Conservation (phyloP, 345 rosid species). For the Eucalyptus pauciflora region DNA sequence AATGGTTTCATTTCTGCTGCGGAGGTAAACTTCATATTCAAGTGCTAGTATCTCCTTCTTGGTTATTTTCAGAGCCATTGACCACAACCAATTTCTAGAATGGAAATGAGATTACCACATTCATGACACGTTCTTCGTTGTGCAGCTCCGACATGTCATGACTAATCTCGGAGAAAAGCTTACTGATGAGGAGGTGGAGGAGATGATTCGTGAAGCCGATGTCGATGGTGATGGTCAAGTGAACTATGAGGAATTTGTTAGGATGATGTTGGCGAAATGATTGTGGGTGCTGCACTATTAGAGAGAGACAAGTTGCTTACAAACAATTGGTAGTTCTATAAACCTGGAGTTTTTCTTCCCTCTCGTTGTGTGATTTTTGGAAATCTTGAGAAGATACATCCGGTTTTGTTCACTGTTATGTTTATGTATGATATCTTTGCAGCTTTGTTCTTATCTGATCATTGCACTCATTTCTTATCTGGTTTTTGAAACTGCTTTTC, state of each 20-base stretch:
- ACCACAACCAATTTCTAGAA: neutral
- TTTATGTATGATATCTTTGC: neutral
- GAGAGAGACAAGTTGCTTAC: neutral
- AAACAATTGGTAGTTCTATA: neutral
- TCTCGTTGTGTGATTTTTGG: neutral
- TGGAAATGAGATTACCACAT: neutral
- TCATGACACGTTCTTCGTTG: neutral
- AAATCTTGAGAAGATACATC: neutral
- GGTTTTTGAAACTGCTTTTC: neutral
- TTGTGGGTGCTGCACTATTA: neutral
- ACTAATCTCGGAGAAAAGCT: constrained; percentile 41
- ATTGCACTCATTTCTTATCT: neutral
- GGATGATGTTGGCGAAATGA: constrained; percentile 36
- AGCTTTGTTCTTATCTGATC: neutral
- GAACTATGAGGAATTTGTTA: constrained; percentile 24
- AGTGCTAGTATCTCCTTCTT: neutral
- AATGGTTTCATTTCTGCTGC: constrained; percentile 40
- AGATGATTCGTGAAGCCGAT: constrained; percentile 40
- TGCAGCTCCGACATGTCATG: constrained; percentile 41
- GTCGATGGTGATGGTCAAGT: constrained; percentile 45
- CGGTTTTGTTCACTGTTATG: neutral
- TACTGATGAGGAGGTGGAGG: constrained; percentile 35
- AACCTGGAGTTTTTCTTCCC: neutral
- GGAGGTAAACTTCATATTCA: constrained; percentile 1
- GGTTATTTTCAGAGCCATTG: neutral